Evolutionary conservation across 2,329 filamentous ascomycete species (phyloP).

Genomic region (Diaporthe amygdali): DNA sequence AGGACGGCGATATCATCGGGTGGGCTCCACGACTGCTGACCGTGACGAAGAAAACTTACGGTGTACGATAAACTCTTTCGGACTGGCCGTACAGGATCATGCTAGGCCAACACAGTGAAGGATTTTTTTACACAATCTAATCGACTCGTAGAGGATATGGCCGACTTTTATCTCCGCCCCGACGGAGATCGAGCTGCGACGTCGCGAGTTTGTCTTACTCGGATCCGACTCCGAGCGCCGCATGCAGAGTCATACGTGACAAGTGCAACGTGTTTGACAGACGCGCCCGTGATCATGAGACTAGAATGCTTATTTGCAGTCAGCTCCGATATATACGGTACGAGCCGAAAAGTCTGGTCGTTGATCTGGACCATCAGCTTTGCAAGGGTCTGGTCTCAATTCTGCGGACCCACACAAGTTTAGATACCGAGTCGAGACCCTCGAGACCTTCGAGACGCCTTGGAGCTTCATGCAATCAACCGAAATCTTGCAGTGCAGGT

Average conservation of each 20-base stretch:
- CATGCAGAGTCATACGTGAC: background rate
- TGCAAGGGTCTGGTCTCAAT: background rate
- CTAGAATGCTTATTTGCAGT: background rate
- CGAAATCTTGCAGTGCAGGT: background rate
- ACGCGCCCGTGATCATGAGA: background rate
- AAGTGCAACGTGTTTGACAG: background rate
- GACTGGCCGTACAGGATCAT: background rate
- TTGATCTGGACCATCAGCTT: background rate
- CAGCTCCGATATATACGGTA: slow-evolving; percentile 2
- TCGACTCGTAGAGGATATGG: background rate
- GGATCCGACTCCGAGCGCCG: background rate
- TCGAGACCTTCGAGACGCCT: background rate
- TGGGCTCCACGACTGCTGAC: background rate
- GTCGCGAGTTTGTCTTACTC: background rate
- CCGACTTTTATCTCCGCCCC: background rate
- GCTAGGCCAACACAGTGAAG: background rate
- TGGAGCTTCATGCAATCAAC: background rate
- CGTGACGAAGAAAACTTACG: background rate
- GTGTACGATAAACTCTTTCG: background rate
- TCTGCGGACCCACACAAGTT: background rate
- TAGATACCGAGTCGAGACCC: background rate
- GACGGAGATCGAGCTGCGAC: background rate
- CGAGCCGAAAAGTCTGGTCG: background rate
- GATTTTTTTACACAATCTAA: background rate
- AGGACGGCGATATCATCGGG: background rate